These are phyloP conservation scores for Gracilariopsis chorda DNA, from an alignment of 23 red algal genomes.

Conservation along the genomic window DNA sequence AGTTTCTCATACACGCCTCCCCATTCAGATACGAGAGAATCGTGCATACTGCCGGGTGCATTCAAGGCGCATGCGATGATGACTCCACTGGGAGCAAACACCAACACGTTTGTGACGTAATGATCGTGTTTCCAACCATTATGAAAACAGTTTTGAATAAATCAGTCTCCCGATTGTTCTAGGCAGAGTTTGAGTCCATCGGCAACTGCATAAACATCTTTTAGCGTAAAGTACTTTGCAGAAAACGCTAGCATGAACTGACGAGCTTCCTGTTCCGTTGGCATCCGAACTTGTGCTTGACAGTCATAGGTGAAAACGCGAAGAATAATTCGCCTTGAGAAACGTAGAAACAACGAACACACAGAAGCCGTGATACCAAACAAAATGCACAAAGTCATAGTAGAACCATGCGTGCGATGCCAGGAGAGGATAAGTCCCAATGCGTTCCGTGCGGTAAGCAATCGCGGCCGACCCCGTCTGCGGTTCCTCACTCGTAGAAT, in stretches of 20 bases:
- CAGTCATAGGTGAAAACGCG: not conserved
- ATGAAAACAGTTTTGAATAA: not conserved
- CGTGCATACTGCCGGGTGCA: not conserved
- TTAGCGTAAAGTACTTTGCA: not conserved
- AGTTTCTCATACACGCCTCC: not conserved
- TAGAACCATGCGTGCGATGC: slow-evolving; percentile 5
- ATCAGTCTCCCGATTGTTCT: not conserved
- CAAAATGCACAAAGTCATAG: slow-evolving; percentile 13
- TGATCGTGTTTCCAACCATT: not conserved
- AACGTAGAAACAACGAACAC: not conserved
- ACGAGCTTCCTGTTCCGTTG: not conserved
- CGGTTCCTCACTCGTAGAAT: not conserved
- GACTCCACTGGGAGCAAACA: not conserved
- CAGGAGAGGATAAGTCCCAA: not conserved
- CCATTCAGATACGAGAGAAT: not conserved
- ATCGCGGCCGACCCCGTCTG: not conserved
- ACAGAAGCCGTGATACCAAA: not conserved
- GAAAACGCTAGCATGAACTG: not conserved
- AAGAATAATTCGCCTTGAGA: not conserved
- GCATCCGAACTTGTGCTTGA: not conserved
- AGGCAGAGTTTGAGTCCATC: not conserved
- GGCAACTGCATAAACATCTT: not conserved
- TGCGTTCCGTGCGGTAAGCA: not conserved
- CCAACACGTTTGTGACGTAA: not conserved
- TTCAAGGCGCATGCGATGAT: not conserved